Evolutionary conservation across 495 filamentous ascomycete genomes (phyloP).

Genomic region (Trichoderma reesei): DNA sequence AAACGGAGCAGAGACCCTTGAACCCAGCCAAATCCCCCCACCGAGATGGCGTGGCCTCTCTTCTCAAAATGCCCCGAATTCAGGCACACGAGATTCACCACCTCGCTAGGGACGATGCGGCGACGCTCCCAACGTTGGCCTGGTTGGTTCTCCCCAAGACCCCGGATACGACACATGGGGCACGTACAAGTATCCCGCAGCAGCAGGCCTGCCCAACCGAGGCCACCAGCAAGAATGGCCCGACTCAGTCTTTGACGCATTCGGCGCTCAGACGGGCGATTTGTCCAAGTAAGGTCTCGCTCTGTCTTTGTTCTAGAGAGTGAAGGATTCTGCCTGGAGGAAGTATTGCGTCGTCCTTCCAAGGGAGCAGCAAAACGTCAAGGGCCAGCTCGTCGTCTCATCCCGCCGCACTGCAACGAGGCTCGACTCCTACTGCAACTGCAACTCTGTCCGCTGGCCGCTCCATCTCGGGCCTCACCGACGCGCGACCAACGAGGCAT

Average conservation of each 20-base stretch:
- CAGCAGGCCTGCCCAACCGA: background rate
- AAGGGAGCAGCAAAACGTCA: too few relatives aligned
- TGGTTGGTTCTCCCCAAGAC: background rate
- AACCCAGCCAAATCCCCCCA: background rate
- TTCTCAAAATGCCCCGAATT: background rate
- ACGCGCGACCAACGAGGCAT: background rate
- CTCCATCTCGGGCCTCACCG: constrained; percentile 3
- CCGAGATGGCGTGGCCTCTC: background rate
- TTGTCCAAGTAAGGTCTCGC: too few relatives aligned
- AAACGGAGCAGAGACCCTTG: constrained; percentile 1
- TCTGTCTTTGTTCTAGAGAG: too few relatives aligned
- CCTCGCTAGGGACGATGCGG: constrained; percentile 4
- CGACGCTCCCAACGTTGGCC: background rate
- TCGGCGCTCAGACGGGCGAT: too few relatives aligned
- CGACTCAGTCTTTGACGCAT: background rate
- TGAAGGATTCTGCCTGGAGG: too few relatives aligned
- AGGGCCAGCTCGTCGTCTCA: too few relatives aligned
- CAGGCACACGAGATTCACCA: constrained; percentile 6
- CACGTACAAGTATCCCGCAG: background rate
- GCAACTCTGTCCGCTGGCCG: background rate
- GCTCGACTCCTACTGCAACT: background rate
- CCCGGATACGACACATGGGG: background rate
- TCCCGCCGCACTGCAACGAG: background rate
- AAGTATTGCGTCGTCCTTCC: too few relatives aligned
- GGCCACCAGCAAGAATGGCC: background rate